These are phyloP conservation scores for Tolypocladium tropicale DNA, from an alignment of 2,329 filamentous ascomycete genomes.

Conservation along the genomic window DNA sequence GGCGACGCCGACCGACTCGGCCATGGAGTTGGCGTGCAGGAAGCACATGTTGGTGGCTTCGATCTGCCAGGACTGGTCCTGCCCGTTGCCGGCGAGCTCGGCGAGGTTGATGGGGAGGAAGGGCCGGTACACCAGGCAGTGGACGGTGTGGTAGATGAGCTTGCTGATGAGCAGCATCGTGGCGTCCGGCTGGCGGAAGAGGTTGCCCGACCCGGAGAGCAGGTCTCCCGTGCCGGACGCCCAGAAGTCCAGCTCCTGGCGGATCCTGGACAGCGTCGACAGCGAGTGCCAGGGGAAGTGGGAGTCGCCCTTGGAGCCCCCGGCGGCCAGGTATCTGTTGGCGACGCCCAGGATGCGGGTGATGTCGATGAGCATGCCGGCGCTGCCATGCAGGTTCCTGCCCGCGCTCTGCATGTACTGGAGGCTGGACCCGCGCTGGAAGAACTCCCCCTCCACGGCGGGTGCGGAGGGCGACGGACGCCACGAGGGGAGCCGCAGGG, in stretches of 20 bases:
- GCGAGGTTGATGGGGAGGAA: conserved; percentile 78
- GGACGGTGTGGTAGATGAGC: conserved; percentile 75
- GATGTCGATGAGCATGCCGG: conserved; percentile 76
- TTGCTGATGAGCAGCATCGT: conserved; percentile 75
- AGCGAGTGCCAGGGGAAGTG: conserved; percentile 87
- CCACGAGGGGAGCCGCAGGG: conserved; percentile 68
- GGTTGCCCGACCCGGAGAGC: conserved; percentile 62
- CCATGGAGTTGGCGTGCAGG: conserved; percentile 77
- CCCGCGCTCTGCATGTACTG: conserved; percentile 60
- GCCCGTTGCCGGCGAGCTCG: conserved; percentile 68
- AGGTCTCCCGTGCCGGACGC: conserved; percentile 70
- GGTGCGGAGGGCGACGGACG: conserved; percentile 49
- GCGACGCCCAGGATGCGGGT: conserved; percentile 73
- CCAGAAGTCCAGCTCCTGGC: conserved; percentile 78
- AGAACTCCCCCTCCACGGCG: conserved; percentile 67
- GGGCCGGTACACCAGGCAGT: conserved; percentile 78
- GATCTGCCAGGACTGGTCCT: conserved; percentile 88
- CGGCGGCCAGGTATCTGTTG: conserved; percentile 73
- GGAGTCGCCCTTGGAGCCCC: conserved; percentile 79
- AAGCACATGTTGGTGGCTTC: conserved; percentile 83
- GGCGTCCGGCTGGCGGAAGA: conserved; percentile 71
- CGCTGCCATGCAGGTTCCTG: conserved; percentile 64
- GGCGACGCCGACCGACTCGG: conserved; percentile 71
- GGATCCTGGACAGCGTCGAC: conserved; percentile 76
- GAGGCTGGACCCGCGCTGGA: conserved; percentile 67